These are phyloP conservation scores for Urochloa ruziziensis DNA, from an alignment of 176 grass and related monocot genomes.

Conservation along the genomic window DNA sequence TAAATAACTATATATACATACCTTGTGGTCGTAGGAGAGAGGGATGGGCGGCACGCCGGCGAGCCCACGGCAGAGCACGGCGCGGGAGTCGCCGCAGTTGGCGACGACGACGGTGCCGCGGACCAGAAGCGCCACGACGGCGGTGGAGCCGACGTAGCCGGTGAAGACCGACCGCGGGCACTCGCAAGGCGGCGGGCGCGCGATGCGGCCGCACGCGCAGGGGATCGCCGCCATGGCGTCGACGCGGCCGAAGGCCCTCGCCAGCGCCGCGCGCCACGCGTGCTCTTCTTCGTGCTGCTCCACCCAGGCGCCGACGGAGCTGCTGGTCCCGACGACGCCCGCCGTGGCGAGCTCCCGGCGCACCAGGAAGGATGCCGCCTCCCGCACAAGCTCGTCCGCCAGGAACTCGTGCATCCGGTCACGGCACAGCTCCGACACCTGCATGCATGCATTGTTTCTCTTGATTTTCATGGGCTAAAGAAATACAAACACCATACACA, in stretches of 20 bases:
- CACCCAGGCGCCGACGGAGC: too few species aligned
- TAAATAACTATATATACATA: not conserved
- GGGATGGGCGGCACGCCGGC: conserved; percentile 27
- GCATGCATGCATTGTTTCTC: conserved; percentile 2
- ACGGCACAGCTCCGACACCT: conserved; percentile 74
- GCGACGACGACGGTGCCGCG: conserved; percentile 29
- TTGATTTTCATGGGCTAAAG: too few species aligned
- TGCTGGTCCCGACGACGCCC: too few species aligned
- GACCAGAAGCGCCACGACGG: conserved; percentile 64
- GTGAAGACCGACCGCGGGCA: conserved; percentile 38
- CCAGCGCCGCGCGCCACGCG: conserved; percentile 49
- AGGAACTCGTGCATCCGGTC: conserved; percentile 69
- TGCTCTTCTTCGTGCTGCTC: not conserved
- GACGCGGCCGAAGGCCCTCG: conserved; percentile 51
- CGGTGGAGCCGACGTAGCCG: conserved; percentile 80
- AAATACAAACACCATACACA: too few species aligned
- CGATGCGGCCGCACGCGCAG: conserved; percentile 70
- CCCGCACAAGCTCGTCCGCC: conserved; percentile 44
- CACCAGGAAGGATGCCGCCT: too few species aligned
- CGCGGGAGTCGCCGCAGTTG: too few species aligned
- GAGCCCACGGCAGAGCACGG: too few species aligned
- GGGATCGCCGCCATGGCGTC: conserved; percentile 65
- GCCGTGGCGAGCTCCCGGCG: not conserved
- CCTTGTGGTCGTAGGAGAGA: conserved; percentile 92
- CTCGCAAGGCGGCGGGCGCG: conserved; percentile 32